Conservation (phyloP, 2,329 filamentous ascomycete genomes). For the Hymenoscyphus occultus region DNA sequence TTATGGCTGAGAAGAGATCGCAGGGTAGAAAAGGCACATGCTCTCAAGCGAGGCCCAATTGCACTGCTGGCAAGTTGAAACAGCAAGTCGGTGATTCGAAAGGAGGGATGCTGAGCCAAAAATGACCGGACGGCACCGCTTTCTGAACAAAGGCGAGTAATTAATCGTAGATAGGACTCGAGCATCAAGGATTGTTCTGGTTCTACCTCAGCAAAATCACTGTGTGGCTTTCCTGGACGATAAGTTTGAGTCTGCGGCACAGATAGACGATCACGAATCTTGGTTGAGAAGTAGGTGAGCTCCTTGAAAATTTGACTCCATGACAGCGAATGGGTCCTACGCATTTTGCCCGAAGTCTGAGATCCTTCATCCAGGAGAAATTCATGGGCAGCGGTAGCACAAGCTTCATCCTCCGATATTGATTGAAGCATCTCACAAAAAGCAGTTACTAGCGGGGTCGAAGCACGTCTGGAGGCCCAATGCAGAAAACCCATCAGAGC, state of each 20-base stretch:
- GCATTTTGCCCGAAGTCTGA: conserved; percentile 71
- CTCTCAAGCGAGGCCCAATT: conserved; percentile 73
- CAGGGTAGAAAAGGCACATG: conserved; percentile 78
- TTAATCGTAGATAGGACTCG: conserved; percentile 85
- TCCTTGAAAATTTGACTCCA: conserved; percentile 94
- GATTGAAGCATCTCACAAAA: conserved; percentile 96
- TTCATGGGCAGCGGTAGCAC: conserved; percentile 79
- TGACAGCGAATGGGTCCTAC: conserved; percentile 79
- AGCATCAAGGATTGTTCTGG: conserved; percentile 96
- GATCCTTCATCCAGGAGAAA: conserved; percentile 86
- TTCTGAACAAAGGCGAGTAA: conserved; percentile 75
- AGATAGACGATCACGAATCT: conserved; percentile 69
- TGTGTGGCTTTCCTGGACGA: conserved; percentile 58
- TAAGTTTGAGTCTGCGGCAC: conserved; percentile 52
- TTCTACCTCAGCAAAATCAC: conserved; percentile 72
- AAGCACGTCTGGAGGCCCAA: conserved; percentile 93
- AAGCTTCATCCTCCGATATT: conserved; percentile 77
- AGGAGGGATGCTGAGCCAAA: conserved; percentile 62
- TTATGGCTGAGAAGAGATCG: conserved; percentile 75
- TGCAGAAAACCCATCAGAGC: conserved; percentile 93
- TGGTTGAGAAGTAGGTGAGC: conserved; percentile 76
- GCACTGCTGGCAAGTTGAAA: conserved; percentile 76
- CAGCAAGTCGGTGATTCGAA: conserved; percentile 70
- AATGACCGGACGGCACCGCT: conserved; percentile 71
- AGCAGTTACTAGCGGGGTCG: conserved; percentile 90